A percentile compares a stretch with the other conserved stretches of the same genome.
Conservation (phyloP, 2,329 filamentous ascomycete species). For the Tetracladium maxilliforme region DNA sequence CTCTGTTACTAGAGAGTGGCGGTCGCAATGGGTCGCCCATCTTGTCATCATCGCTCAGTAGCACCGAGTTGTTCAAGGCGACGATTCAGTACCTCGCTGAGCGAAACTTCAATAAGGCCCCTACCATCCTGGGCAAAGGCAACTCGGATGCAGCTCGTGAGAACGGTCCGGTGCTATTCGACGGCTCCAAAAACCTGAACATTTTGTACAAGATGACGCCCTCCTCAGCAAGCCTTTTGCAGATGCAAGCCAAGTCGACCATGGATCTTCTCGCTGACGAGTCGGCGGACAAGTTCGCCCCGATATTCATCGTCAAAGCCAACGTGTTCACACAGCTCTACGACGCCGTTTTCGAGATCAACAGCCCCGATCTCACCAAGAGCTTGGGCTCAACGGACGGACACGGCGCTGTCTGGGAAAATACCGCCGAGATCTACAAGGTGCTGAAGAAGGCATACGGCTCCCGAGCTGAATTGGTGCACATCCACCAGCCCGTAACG, state of each 20-base stretch:
- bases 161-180: slow-evolving; percentile 59
- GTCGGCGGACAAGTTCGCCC: slow-evolving; percentile 65
- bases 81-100: slow-evolving; percentile 74
- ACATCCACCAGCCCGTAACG: too few relatives aligned
- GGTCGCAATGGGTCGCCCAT: slow-evolving; percentile 55
- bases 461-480: slow-evolving; percentile 57
- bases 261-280: slow-evolving; percentile 62
- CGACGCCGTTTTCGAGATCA: too few relatives aligned
- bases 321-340: too few relatives aligned
- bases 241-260: slow-evolving; percentile 60
- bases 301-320: slow-evolving; percentile 60
- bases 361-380: too few relatives aligned
- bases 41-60: slow-evolving; percentile 69
- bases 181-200: slow-evolving; percentile 61
- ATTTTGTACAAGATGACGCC: slow-evolving; percentile 79
- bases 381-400: too few relatives aligned
- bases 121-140: slow-evolving; percentile 37
- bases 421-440: slow-evolving; percentile 48
- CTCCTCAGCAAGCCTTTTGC: slow-evolving; percentile 66
- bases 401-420: too few relatives aligned
- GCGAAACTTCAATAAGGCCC: slow-evolving; percentile 55
- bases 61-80: slow-evolving; percentile 90
- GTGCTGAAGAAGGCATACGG: slow-evolving; percentile 58
- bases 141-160: too few relatives aligned
- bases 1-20: slow-evolving; percentile 67